A percentile compares a stretch with the other conserved stretches of the same genome.
These are phyloP conservation scores for Heliocybe sulcata DNA, from an alignment of 1,284 basidiomycete genomes.

Conservation along the genomic window DNA sequence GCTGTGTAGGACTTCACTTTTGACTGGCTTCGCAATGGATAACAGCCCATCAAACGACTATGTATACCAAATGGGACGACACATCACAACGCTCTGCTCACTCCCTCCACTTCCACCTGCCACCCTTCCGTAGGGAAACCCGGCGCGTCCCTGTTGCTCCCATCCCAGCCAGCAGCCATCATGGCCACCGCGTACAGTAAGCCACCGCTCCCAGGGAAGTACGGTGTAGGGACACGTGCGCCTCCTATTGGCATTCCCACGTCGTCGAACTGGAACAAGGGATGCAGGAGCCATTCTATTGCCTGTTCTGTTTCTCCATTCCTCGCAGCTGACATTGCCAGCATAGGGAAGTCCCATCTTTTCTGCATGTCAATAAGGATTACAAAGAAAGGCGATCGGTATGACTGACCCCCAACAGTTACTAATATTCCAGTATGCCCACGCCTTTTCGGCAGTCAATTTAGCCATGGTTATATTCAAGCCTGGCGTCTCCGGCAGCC, in stretches of 20 bases:
- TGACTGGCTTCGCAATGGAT: background rate
- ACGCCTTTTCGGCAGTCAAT: slow-evolving; percentile 45
- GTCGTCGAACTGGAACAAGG: slow-evolving; percentile 50
- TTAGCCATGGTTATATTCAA: slow-evolving; percentile 39
- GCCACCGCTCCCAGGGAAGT: slow-evolving; percentile 50
- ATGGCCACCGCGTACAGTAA: slow-evolving; percentile 46
- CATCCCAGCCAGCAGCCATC: slow-evolving; percentile 54
- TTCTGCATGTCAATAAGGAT: background rate
- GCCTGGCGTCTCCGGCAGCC: slow-evolving; percentile 44
- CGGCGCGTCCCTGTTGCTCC: slow-evolving; percentile 29
- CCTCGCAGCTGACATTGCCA: slow-evolving; percentile 54
- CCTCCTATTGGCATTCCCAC: slow-evolving; percentile 56
- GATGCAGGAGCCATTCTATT: slow-evolving; percentile 47
- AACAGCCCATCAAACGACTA: background rate
- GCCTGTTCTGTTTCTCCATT: slow-evolving; percentile 41
- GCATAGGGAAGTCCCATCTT: slow-evolving; percentile 59
- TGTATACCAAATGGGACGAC: too few relatives aligned
- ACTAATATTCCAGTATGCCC: slow-evolving; percentile 46
- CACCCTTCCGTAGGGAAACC: slow-evolving; percentile 43
- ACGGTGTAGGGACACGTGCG: slow-evolving; percentile 49
- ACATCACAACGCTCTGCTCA: slow-evolving; percentile 32
- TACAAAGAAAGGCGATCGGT: background rate
- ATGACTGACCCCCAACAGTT: slow-evolving; percentile 40
- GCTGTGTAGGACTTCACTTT: background rate
- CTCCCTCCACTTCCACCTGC: slow-evolving; percentile 35